A percentile compares a stretch with the other conserved stretches of the same genome.
Evolutionary conservation across 257 asterid species (phyloP).

Genomic region (Coffea canephora): DNA sequence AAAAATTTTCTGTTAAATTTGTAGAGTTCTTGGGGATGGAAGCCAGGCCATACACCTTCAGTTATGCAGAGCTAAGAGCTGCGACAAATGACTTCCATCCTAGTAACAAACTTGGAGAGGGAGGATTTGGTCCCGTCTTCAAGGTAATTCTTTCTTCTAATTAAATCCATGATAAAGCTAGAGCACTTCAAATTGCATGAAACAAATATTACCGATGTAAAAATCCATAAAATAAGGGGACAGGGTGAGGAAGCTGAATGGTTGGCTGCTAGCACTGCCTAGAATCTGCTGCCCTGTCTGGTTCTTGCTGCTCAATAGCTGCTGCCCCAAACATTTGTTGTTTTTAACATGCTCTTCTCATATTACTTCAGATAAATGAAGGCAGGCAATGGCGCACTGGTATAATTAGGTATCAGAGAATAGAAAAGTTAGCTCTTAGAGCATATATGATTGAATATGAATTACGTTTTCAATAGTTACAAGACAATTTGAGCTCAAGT

Average conservation of each 20-base stretch:
- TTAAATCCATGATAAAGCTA: not conserved
- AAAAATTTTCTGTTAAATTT: slow-evolving; percentile 14
- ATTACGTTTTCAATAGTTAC: not conserved
- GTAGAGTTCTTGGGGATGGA: slow-evolving; percentile 73
- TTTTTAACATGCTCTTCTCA: not conserved
- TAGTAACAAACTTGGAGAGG: slow-evolving; percentile 83
- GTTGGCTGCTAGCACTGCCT: not conserved
- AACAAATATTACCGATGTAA: not conserved
- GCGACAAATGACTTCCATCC: slow-evolving; percentile 69
- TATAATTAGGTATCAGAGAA: not conserved
- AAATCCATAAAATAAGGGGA: not conserved
- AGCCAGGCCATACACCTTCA: slow-evolving; percentile 69
- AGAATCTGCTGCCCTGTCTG: not conserved
- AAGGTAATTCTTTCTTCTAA: slow-evolving; percentile 41
- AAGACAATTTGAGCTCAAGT: not conserved
- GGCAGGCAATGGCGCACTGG: not conserved
- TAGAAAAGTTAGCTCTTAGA: not conserved
- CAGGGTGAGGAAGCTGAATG: not conserved
- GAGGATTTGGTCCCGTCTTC: slow-evolving; percentile 92
- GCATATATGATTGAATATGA: not conserved
- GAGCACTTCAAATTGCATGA: not conserved
- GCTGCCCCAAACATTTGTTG: not conserved
- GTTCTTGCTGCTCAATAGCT: not conserved
- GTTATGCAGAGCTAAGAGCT: slow-evolving; percentile 61
- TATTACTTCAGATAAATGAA: not conserved